Conservation (phyloP, 2,329 filamentous ascomycete species). For the Talaromyces sp. region DNA sequence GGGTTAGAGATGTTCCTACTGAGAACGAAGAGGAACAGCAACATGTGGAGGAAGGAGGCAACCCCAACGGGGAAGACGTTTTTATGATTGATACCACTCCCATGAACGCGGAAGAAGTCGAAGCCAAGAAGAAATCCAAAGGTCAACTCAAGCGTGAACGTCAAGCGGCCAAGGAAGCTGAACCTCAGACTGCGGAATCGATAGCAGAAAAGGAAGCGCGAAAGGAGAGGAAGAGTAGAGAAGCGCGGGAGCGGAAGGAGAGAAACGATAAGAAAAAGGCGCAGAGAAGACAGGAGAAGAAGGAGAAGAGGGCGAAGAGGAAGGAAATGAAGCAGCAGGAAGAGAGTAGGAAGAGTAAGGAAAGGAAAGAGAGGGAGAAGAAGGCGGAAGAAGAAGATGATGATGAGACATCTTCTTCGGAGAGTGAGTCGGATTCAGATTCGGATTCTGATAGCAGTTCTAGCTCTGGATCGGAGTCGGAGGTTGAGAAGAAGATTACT, state of each 20-base stretch:
- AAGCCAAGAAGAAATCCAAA: conserved; percentile 12
- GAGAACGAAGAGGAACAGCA: background rate
- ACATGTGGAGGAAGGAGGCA: conserved; percentile 4
- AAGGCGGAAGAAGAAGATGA: background rate
- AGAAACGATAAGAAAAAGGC: conserved; percentile 12
- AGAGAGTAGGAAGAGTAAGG: background rate
- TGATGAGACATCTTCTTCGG: background rate
- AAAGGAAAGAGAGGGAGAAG: conserved; percentile 2
- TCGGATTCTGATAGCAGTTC: conserved; percentile 3
- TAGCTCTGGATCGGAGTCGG: background rate
- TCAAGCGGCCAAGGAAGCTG: background rate
- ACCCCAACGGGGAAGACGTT: background rate
- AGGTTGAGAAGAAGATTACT: background rate
- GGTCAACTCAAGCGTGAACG: conserved; percentile 5
- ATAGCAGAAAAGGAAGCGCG: background rate
- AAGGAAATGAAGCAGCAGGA: conserved; percentile 17
- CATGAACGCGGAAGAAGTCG: conserved; percentile 11
- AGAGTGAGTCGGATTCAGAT: conserved; percentile 9
- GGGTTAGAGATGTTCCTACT: background rate
- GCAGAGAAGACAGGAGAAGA: conserved; percentile 18
- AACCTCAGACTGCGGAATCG: background rate
- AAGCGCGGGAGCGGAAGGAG: conserved; percentile 13
- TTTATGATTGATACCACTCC: conserved; percentile 14
- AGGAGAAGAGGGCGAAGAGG: conserved; percentile 14
- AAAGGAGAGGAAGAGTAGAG: background rate